Evolutionary conservation across 352 stramenopile genomes (phyloP), one percentile per base, ranked within the genome.

Genomic region (Aphanomyces euteiches): DNA sequence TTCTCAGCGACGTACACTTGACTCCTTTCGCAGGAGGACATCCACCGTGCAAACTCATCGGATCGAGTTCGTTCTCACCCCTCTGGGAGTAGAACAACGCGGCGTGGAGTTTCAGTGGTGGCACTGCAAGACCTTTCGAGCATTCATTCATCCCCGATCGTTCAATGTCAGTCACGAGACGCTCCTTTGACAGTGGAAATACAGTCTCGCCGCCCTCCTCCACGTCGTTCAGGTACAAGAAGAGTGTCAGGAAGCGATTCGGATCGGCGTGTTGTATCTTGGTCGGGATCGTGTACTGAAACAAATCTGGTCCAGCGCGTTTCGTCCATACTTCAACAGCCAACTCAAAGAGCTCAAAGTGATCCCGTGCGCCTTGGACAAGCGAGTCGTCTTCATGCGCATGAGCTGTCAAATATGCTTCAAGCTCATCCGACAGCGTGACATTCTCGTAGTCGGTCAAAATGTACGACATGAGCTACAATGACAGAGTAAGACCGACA

Each of bases 201-300:
- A 95, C 81, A 1, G 89, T 97, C 67, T 96, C 80, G 39, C 90
- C 90, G 34, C 90, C 90, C 37, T 88, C 77, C 43, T 77, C 69
- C 6, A 96, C 89, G 67, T 92, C 80, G 57, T 74, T 90, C 15
- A 97, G 76, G 75, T 97, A 97, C 72, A 90, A 85, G 67, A 96
- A 91, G 17, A 97, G 77, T 17, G 89, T 96, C 0, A 83, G 84
- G 72, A 90, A 92, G 34, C 90, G 76, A 76, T 97, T 97, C 34
- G 66, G 66, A 28, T 28, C 28, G 28, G 28, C 28, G 28, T 28
- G 28, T 28, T 28, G 28, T 28, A 28, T 28, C 28, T 28, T 28
- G 28, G 28, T 2, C 28, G 28, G 28, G 2, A 28, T 28, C 28
- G 28, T 28, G 28, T 28, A 28, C 28, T 28, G 28, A 28, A 28